Percentiles rank a stretch among this genome's conserved stretches.
Conservation (phyloP, 176 grass and related monocot genomes). For the Hordeum marinum region DNA sequence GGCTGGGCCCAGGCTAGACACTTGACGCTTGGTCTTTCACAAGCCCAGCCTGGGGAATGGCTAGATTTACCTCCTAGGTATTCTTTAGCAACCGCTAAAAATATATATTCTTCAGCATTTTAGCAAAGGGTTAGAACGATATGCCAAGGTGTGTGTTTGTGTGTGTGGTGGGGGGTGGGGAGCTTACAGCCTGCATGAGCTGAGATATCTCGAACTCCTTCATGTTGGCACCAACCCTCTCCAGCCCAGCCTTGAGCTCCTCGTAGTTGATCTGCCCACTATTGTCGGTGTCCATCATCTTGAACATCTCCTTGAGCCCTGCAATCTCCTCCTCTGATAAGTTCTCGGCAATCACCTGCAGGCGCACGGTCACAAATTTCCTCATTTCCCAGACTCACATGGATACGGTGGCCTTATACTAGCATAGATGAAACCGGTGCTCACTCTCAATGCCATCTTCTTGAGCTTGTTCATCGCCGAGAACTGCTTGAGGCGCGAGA, state of each 20-base stretch:
- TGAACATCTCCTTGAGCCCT: slow-evolving; percentile 57
- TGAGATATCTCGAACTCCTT: slow-evolving; percentile 44
- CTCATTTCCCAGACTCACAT: neutral
- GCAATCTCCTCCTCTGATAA: slow-evolving; percentile 56
- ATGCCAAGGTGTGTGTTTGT: too few relatives aligned
- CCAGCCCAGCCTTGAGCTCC: slow-evolving; percentile 47
- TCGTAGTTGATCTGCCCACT: slow-evolving; percentile 56
- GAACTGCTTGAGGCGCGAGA: slow-evolving; percentile 51
- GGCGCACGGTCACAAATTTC: neutral
- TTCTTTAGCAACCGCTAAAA: too few relatives aligned
- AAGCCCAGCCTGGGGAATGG: too few relatives aligned
- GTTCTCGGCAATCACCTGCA: slow-evolving; percentile 54
- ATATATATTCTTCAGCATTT: too few relatives aligned
- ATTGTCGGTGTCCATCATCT: slow-evolving; percentile 62
- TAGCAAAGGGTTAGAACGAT: too few relatives aligned
- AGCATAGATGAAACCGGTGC: neutral
- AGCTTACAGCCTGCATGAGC: slow-evolving; percentile 54
- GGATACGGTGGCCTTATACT: neutral
- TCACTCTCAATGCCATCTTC: slow-evolving; percentile 56
- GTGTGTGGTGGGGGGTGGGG: neutral
- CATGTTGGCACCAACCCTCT: slow-evolving; percentile 43
- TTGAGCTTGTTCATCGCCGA: slow-evolving; percentile 59
- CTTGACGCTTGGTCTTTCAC: too few relatives aligned
- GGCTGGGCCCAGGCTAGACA: too few relatives aligned
- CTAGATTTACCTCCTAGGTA: too few relatives aligned